Conservation (phyloP, 2,329 filamentous ascomycete species). For the Aspergillus flavus region DNA sequence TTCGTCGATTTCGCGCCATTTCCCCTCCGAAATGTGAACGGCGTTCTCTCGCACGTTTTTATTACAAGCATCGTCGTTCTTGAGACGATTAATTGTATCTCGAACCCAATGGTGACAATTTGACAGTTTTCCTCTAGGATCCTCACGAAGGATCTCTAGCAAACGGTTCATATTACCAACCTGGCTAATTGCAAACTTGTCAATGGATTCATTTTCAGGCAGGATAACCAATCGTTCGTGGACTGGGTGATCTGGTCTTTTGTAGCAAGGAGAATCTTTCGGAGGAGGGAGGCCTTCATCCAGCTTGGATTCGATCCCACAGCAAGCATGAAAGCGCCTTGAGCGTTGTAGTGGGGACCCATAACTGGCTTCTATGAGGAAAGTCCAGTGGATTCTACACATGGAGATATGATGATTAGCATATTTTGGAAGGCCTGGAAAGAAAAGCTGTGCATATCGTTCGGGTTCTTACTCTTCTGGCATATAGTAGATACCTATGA, state of each 20-base stretch:
- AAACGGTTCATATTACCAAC: background rate
- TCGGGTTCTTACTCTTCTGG: background rate
- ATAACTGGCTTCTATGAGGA: background rate
- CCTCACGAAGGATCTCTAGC: background rate
- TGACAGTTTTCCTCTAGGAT: background rate
- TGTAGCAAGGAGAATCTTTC: background rate
- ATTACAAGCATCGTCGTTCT: background rate
- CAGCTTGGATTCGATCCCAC: background rate
- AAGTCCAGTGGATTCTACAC: background rate
- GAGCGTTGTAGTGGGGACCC: background rate
- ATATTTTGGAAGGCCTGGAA: background rate
- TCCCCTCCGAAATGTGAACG: no score
- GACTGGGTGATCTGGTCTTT: background rate
- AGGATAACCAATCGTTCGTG: background rate
- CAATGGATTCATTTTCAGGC: background rate
- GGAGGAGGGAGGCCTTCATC: background rate
- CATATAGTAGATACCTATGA: background rate
- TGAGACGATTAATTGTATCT: background rate
- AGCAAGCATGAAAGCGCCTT: background rate
- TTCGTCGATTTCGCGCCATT: background rate
- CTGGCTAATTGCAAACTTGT: background rate
- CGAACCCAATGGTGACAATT: background rate
- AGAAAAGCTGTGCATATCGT: background rate
- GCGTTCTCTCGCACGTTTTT: no score
- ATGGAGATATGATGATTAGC: background rate